These are phyloP conservation scores for Polytolypa hystricis DNA, from an alignment of 2,329 filamentous ascomycete genomes.

Conservation along the genomic window DNA sequence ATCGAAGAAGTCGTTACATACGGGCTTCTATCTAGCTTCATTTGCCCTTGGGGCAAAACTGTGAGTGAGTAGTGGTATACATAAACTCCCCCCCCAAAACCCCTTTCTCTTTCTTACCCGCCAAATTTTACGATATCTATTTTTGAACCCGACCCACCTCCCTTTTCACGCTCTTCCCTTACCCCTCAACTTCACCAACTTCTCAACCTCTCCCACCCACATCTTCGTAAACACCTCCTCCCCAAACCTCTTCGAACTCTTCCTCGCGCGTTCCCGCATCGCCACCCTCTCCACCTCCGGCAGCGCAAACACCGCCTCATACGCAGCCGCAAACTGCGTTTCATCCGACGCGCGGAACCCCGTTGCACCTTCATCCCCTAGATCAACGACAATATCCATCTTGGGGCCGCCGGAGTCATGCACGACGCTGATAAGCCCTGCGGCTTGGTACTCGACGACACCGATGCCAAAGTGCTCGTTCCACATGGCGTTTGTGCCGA, in stretches of 20 bases:
- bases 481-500: constrained; percentile 98
- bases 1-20: no score
- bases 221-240: constrained; percentile 72
- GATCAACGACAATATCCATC: constrained; percentile 75
- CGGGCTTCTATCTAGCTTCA: no score
- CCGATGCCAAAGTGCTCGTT: constrained; percentile 99
- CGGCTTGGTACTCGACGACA: constrained; percentile 95
- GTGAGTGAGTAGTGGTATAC: constrained; percentile 2
- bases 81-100: neutral
- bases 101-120: neutral
- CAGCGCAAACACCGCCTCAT: constrained; percentile 63
- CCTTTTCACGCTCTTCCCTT: neutral
- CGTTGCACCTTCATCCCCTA: constrained; percentile 66
- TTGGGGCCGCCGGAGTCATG: constrained; percentile 90
- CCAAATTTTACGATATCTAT: no score
- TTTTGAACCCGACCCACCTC: neutral
- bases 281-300: constrained; percentile 51
- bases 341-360: constrained; percentile 78
- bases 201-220: constrained; percentile 67
- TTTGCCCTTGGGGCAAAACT: no score
- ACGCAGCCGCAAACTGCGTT: constrained; percentile 69
- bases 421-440: constrained; percentile 83
- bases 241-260: constrained; percentile 73
- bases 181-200: constrained; percentile 46
- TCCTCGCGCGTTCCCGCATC: constrained; percentile 64